Percentiles rank a stretch among this genome's conserved stretches.
Conservation (phyloP, 768 basidiomycete species). For the Termitomyces sp. region DNA sequence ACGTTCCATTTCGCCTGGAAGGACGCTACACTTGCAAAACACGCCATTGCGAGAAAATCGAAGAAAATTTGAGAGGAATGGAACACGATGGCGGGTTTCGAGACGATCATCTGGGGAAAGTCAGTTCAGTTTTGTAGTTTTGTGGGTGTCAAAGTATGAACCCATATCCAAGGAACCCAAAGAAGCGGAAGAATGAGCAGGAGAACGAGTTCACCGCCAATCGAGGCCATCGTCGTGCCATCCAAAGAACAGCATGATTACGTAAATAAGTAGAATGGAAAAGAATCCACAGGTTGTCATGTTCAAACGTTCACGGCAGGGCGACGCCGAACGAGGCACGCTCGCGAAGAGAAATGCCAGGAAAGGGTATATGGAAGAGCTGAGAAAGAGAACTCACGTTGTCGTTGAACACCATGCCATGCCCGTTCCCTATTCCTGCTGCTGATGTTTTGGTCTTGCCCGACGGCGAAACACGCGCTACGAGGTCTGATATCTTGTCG, state of each 20-base stretch:
- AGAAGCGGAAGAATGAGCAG: conserved; percentile 62
- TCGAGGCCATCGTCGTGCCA: conserved; percentile 32
- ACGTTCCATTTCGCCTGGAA: conserved; percentile 86
- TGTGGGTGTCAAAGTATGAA: conserved; percentile 24
- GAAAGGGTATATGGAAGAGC: background rate
- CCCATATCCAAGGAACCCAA: conserved; percentile 69
- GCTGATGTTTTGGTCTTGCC: conserved; percentile 34
- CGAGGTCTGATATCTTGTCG: conserved; percentile 50
- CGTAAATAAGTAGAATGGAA: conserved; percentile 27
- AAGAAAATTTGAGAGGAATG: conserved; percentile 82
- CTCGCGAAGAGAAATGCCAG: background rate
- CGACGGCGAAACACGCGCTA: conserved; percentile 41
- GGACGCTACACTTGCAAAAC: conserved; percentile 82
- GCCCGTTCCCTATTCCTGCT: conserved; percentile 55
- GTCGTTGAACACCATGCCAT: conserved; percentile 62
- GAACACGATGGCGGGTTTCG: conserved; percentile 76
- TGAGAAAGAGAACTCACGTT: conserved; percentile 50
- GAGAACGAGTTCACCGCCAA: conserved; percentile 46
- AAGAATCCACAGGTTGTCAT: conserved; percentile 1
- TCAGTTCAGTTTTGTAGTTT: conserved; percentile 1
- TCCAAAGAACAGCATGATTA: conserved; percentile 40
- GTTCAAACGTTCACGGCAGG: background rate
- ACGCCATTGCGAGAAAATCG: conserved; percentile 89
- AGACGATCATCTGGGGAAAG: conserved; percentile 71
- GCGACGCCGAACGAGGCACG: background rate